phyloP scores from a whole-genome alignment of 2,329 filamentous ascomycete genomes.

The Fusarium stilboides region DNA sequence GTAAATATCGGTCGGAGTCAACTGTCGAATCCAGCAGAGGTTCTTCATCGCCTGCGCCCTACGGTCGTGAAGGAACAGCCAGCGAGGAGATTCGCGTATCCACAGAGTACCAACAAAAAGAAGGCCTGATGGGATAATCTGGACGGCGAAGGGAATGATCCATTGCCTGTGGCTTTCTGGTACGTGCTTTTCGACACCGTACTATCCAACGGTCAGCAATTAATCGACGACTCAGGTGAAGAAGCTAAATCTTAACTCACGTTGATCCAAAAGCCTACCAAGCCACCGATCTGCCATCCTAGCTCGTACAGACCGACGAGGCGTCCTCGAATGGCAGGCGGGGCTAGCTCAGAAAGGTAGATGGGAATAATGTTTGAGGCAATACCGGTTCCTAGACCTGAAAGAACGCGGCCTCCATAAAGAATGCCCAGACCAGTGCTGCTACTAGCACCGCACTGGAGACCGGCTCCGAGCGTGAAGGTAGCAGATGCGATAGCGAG shows the following conservation, averaged over 20 bases:
- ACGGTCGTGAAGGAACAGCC: constrained; percentile 69
- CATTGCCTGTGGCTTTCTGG: constrained; percentile 53
- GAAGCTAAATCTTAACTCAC: not conserved
- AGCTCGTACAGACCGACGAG: constrained; percentile 50
- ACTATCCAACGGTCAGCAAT: not conserved
- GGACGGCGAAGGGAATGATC: constrained; percentile 67
- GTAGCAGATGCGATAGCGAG: constrained; percentile 57
- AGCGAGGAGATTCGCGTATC: constrained; percentile 71
- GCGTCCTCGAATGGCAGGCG: constrained; percentile 68
- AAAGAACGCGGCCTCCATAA: constrained; percentile 17
- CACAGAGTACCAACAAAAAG: constrained; percentile 64
- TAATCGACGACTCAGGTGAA: accelerated
- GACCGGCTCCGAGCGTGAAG: constrained; percentile 61
- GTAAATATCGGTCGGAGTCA: constrained; percentile 63
- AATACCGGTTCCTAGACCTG: constrained; percentile 17
- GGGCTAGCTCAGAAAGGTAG: constrained; percentile 63
- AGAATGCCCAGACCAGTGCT: constrained; percentile 40
- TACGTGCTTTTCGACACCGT: constrained; percentile 43
- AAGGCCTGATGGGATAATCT: constrained; percentile 68
- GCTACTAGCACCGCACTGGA: constrained; percentile 70
- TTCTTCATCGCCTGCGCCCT: constrained; percentile 66
- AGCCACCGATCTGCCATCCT: constrained; percentile 27
- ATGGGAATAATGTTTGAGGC: constrained; percentile 58
- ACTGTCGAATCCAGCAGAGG: constrained; percentile 69
- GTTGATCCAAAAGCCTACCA: constrained; percentile 29